phyloP scores from a whole-genome alignment of 2,329 filamentous ascomycete genomes.

The Neonectria punicea region DNA sequence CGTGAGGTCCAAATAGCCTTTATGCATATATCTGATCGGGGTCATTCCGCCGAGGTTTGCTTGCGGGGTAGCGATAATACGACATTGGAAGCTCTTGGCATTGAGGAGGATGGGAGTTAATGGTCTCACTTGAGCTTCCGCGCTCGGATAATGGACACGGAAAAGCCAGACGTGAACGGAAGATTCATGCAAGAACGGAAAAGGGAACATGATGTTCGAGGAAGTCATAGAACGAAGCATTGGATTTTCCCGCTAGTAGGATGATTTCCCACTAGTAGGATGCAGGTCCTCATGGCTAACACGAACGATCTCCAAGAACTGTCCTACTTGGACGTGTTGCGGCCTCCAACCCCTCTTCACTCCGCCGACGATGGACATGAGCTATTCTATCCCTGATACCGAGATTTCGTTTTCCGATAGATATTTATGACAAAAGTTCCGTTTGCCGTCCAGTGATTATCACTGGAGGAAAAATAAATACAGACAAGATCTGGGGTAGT shows the following conservation, averaged over 20 bases:
- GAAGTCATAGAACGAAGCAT: background rate
- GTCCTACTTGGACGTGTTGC: background rate
- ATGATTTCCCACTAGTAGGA: constrained; percentile 1
- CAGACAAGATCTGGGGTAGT: background rate
- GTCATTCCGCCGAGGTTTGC: background rate
- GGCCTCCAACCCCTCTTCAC: background rate
- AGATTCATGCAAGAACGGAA: background rate
- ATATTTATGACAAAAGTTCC: background rate
- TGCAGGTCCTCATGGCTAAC: background rate
- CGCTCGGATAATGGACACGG: background rate
- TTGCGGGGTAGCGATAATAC: background rate
- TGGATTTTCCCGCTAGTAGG: background rate
- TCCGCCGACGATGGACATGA: background rate
- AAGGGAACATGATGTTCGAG: background rate
- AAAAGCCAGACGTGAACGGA: background rate
- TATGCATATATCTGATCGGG: background rate
- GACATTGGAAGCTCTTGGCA: background rate
- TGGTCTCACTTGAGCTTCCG: background rate
- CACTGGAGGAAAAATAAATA: background rate
- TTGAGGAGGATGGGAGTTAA: background rate
- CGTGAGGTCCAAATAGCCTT: background rate
- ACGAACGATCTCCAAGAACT: background rate
- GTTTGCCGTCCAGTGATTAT: background rate
- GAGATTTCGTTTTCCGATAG: background rate
- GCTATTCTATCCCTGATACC: background rate